Percentiles rank a stretch among this genome's conserved stretches.
Evolutionary conservation across 148 eudicot genomes (phyloP).

Genomic region (Rhododendron mucronatum): DNA sequence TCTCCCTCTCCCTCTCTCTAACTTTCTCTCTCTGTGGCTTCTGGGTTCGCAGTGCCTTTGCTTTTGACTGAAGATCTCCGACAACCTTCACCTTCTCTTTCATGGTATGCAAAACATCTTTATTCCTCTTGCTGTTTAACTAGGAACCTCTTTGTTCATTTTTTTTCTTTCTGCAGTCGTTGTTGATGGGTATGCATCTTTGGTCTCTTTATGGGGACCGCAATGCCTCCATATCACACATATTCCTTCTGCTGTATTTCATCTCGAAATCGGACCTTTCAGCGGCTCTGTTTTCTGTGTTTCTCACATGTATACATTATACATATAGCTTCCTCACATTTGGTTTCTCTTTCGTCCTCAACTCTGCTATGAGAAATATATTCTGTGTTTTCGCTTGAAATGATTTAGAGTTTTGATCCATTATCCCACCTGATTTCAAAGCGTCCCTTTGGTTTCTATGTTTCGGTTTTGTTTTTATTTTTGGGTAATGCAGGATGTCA

Average conservation of each 20-base stretch:
- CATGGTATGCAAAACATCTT: conserved; percentile 7
- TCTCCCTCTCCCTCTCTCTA: not conserved
- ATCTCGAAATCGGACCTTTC: too few species aligned
- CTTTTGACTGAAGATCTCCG: not conserved
- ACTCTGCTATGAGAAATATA: too few species aligned
- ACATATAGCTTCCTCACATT: too few species aligned
- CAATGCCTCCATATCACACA: not conserved
- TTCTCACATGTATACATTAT: too few species aligned
- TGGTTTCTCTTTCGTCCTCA: too few species aligned
- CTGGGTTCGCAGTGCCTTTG: conserved; percentile 1
- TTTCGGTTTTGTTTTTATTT: not conserved
- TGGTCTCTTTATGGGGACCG: not conserved
- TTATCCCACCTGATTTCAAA: not conserved
- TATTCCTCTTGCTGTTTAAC: not conserved
- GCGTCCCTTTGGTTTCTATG: not conserved
- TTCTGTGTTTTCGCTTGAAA: too few species aligned
- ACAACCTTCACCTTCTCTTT: conserved; percentile 12
- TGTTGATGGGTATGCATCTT: not conserved
- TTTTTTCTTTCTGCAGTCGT: not conserved
- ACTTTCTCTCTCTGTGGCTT: not conserved
- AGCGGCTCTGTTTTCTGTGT: too few species aligned
- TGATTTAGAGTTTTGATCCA: not conserved
- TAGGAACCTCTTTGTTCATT: not conserved
- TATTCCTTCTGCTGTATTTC: too few species aligned
- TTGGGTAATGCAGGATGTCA: too few species aligned